These are phyloP conservation scores for Glebionis coronaria DNA, from an alignment of 129 eudicot genomes.

Conservation along the genomic window DNA sequence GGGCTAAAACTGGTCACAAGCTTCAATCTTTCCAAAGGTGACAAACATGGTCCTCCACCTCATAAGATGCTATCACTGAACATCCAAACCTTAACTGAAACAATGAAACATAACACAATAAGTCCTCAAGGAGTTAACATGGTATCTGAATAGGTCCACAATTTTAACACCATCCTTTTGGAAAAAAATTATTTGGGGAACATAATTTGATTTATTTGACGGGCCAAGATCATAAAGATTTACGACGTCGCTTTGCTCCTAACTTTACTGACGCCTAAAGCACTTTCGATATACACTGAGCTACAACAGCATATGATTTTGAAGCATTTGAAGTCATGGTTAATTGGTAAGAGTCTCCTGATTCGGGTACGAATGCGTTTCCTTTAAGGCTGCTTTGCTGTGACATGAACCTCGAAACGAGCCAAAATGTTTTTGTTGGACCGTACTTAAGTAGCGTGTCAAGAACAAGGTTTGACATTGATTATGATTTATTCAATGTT, in stretches of 20 bases:
- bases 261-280: conserved; percentile 72
- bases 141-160: no score
- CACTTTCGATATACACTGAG: conserved; percentile 54
- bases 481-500: conserved; percentile 68
- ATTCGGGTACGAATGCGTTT: conserved; percentile 21
- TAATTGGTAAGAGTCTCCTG: conserved; percentile 8
- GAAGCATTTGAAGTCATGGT: conserved; percentile 54
- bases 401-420: conserved; percentile 81
- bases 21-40: no score
- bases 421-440: conserved; percentile 81
- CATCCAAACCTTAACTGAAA: no score
- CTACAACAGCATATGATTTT: conserved; percentile 58
- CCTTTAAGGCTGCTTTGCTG: conserved; percentile 61
- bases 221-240: conserved; percentile 78
- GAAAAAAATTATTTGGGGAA: conserved; percentile 83
- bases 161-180: conserved; percentile 96
- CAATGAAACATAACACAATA: no score
- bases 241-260: conserved; percentile 89
- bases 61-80: no score
- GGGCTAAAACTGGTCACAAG: no score
- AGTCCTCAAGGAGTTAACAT: no score
- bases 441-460: conserved; percentile 45
- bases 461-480: conserved; percentile 46
- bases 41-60: no score
- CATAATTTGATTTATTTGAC: conserved; percentile 75